phyloP scores from a whole-genome alignment of 2,329 filamentous ascomycete genomes.

The Aspergillus flavus region DNA sequence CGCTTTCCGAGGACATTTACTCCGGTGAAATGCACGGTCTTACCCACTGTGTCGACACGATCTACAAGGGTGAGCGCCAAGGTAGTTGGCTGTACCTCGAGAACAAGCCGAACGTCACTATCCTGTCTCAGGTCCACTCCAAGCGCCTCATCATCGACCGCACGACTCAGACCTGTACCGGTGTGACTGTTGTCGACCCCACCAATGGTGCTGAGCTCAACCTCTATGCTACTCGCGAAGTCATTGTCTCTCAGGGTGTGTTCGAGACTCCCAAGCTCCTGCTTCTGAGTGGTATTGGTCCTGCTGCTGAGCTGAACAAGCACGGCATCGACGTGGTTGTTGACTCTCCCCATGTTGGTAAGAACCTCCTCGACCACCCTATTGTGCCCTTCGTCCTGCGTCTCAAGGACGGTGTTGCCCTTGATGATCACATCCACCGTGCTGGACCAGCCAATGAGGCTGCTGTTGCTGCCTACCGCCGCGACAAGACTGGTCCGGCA shows the following conservation, averaged over 20 bases:
- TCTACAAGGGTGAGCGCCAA: slow-evolving; percentile 60
- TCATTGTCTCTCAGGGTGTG: slow-evolving; percentile 52
- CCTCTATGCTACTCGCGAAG: slow-evolving; percentile 54
- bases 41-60: slow-evolving; percentile 56
- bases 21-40: slow-evolving; percentile 59
- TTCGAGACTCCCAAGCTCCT: slow-evolving; percentile 58
- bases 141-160: slow-evolving; percentile 59
- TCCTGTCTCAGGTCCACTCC: slow-evolving; percentile 52
- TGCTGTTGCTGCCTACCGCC: slow-evolving; percentile 40
- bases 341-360: slow-evolving; percentile 32
- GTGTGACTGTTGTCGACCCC: slow-evolving; percentile 51
- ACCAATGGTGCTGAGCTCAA: slow-evolving; percentile 45
- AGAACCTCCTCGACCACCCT: slow-evolving; percentile 43
- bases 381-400: slow-evolving; percentile 46
- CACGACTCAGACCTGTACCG: slow-evolving; percentile 43
- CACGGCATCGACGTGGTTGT: slow-evolving; percentile 36
- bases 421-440: slow-evolving; percentile 46
- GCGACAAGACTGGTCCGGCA: slow-evolving; percentile 45
- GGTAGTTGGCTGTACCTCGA: slow-evolving; percentile 55
- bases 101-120: slow-evolving; percentile 58
- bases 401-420: slow-evolving; percentile 45
- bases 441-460: slow-evolving; percentile 34
- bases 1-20: slow-evolving; percentile 58
- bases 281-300: slow-evolving; percentile 53
- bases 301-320: slow-evolving; percentile 42